These are phyloP conservation scores for Apiotrichum domesticum DNA, from an alignment of 1,284 basidiomycete species.

Conservation along the genomic window DNA sequence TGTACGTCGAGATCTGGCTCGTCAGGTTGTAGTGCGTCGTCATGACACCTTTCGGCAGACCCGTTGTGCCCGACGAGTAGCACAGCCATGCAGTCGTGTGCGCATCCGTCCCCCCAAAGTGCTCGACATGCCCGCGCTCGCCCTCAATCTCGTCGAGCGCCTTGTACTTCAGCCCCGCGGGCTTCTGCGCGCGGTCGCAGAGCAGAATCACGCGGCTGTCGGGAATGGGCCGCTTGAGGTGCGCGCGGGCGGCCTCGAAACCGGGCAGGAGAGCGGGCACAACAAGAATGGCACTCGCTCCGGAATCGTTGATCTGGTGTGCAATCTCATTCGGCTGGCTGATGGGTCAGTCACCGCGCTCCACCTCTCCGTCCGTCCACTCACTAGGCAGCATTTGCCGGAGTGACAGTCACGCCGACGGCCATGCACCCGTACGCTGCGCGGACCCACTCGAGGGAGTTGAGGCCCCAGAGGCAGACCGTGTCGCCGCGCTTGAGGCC, in stretches of 20 bases:
- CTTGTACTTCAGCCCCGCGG: slow-evolving; percentile 7
- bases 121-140: slow-evolving; percentile 3
- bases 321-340: slow-evolving; percentile 43
- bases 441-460: slow-evolving; percentile 60
- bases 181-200: slow-evolving; percentile 3
- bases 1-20: slow-evolving; percentile 23
- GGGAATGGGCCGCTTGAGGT: slow-evolving; percentile 6
- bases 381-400: slow-evolving; percentile 36
- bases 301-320: slow-evolving; percentile 51
- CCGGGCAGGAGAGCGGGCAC: slow-evolving; percentile 52
- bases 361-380: slow-evolving; percentile 16
- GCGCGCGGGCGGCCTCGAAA: slow-evolving; percentile 21
- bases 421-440: slow-evolving; percentile 54
- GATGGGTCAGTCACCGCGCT: not conserved
- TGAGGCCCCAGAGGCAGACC: slow-evolving; percentile 46
- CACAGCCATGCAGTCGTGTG: slow-evolving; percentile 49
- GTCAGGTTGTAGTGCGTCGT: slow-evolving; percentile 64
- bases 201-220: slow-evolving; percentile 12
- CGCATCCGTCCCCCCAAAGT: slow-evolving; percentile 6
- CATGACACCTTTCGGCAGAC: slow-evolving; percentile 46
- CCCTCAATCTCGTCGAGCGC: slow-evolving; percentile 6
- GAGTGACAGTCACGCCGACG: slow-evolving; percentile 29
- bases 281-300: slow-evolving; percentile 54
- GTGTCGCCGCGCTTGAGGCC: slow-evolving; percentile 31
- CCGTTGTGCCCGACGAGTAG: slow-evolving; percentile 59